phyloP scores from a whole-genome alignment of 768 basidiomycete species.

The Hericium rajendrae region DNA sequence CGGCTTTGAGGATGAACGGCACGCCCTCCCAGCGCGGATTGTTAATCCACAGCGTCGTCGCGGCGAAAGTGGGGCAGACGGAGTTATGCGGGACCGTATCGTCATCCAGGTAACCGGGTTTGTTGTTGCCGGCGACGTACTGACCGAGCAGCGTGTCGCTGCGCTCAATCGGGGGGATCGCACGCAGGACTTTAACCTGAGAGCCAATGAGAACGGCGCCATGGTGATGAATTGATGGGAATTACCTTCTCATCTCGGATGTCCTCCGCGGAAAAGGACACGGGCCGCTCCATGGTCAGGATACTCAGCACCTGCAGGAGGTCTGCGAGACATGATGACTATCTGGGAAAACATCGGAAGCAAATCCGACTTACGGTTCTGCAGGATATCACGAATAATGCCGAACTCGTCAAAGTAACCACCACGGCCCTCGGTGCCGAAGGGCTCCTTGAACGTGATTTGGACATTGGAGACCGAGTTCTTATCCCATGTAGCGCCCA shows the following conservation, averaged over 20 bases:
- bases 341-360: neutral
- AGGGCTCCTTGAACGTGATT: slow-evolving; percentile 99
- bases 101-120: slow-evolving; percentile 99
- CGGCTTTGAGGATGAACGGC: slow-evolving; percentile 96
- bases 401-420: slow-evolving; percentile 99
- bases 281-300: slow-evolving; percentile 95
- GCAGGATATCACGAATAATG: slow-evolving; percentile 93
- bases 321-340: slow-evolving; percentile 39
- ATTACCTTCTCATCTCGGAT: slow-evolving; percentile 96
- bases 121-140: slow-evolving; percentile 79
- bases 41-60: slow-evolving; percentile 82
- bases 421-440: slow-evolving; percentile 99
- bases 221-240: neutral
- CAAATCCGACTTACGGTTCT: slow-evolving; percentile 74
- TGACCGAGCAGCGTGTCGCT: slow-evolving; percentile 88
- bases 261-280: slow-evolving; percentile 94
- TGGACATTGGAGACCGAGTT: slow-evolving; percentile 95
- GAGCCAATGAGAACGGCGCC: slow-evolving; percentile 11
- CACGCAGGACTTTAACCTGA: slow-evolving; percentile 92
- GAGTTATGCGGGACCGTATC: slow-evolving; percentile 89
- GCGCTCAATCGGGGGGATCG: slow-evolving; percentile 72
- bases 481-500: slow-evolving; percentile 90
- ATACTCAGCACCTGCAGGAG: slow-evolving; percentile 90
- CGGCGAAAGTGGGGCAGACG: slow-evolving; percentile 90
- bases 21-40: slow-evolving; percentile 98